Evolutionary conservation across 2,329 filamentous ascomycete species (phyloP).

Genomic region (Nemania sp.): DNA sequence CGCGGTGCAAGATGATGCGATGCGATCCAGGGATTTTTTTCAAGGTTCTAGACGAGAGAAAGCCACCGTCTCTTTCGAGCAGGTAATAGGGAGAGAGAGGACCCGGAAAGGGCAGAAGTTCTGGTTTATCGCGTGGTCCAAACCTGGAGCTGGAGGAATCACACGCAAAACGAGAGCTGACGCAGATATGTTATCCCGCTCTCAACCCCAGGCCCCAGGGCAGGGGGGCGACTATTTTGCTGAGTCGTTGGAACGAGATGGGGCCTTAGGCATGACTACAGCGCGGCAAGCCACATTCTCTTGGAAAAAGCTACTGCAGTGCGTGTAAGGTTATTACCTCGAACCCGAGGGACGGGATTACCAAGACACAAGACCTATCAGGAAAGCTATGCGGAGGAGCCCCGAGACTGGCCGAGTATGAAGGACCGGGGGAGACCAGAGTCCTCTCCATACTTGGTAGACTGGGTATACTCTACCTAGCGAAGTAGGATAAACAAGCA

Average conservation of each 20-base stretch:
- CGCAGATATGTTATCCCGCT: neutral
- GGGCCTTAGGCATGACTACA: conserved; percentile 10
- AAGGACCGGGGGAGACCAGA: neutral
- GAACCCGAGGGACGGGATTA: neutral
- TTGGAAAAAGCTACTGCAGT: too few species aligned
- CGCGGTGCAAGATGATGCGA: neutral
- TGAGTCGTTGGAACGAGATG: neutral
- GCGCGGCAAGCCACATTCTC: conserved; percentile 19
- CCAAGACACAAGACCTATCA: neutral
- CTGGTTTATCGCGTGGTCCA: conserved; percentile 3
- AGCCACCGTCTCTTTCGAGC: conserved; percentile 14
- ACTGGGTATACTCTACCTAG: neutral
- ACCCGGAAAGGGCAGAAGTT: too few species aligned
- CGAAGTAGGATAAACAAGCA: neutral
- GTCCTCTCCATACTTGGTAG: neutral
- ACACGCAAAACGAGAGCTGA: conserved; percentile 14
- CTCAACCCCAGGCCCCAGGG: neutral
- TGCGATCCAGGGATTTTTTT: conserved; percentile 1
- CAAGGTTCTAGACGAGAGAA: conserved; percentile 5
- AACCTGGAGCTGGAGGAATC: conserved; percentile 10
- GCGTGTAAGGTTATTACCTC: neutral
- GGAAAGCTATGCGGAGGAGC: neutral
- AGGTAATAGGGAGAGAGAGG: neutral
- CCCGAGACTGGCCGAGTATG: neutral
- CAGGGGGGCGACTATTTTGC: neutral